These are phyloP conservation scores for Viola odorata DNA, from an alignment of 345 rosid species.

Conservation along the genomic window DNA sequence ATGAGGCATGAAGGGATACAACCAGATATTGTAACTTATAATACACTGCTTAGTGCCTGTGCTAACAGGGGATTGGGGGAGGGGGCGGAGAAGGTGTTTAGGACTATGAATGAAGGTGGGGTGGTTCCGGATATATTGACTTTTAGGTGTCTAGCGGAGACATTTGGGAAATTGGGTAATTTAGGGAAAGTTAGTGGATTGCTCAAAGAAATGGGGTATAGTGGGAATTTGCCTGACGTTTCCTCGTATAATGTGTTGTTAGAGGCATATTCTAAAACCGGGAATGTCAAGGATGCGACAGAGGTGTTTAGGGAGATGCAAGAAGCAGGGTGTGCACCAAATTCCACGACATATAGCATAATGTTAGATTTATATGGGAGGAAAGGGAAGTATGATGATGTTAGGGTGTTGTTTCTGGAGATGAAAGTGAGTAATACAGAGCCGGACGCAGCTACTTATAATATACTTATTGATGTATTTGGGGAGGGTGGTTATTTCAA, in stretches of 20 bases:
- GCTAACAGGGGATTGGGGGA: slow-evolving; percentile 76
- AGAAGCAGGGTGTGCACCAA: slow-evolving; percentile 69
- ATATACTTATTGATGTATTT: slow-evolving; percentile 72
- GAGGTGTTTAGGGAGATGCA: slow-evolving; percentile 89
- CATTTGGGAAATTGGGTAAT: slow-evolving; percentile 59
- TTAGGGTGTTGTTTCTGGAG: slow-evolving; percentile 85
- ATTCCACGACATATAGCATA: slow-evolving; percentile 65
- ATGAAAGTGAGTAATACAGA: slow-evolving; percentile 87
- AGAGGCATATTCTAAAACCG: slow-evolving; percentile 63
- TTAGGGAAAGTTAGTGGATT: slow-evolving; percentile 68
- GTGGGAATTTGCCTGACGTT: slow-evolving; percentile 76
- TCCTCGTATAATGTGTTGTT: slow-evolving; percentile 76
- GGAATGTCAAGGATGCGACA: slow-evolving; percentile 71
- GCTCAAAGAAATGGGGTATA: slow-evolving; percentile 70
- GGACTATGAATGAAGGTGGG: slow-evolving; percentile 92
- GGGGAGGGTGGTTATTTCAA: slow-evolving; percentile 96
- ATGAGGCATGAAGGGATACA: slow-evolving; percentile 93
- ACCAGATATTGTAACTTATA: slow-evolving; percentile 86
- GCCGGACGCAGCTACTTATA: slow-evolving; percentile 82
- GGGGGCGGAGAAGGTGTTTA: slow-evolving; percentile 91
- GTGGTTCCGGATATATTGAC: slow-evolving; percentile 77
- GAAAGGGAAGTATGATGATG: slow-evolving; percentile 74
- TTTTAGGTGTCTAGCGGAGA: slow-evolving; percentile 65
- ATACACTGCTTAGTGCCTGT: slow-evolving; percentile 86
- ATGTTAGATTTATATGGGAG: slow-evolving; percentile 77